Evolutionary conservation across 495 filamentous ascomycete species (phyloP).

Genomic region (Elaphomyces granulatus): DNA sequence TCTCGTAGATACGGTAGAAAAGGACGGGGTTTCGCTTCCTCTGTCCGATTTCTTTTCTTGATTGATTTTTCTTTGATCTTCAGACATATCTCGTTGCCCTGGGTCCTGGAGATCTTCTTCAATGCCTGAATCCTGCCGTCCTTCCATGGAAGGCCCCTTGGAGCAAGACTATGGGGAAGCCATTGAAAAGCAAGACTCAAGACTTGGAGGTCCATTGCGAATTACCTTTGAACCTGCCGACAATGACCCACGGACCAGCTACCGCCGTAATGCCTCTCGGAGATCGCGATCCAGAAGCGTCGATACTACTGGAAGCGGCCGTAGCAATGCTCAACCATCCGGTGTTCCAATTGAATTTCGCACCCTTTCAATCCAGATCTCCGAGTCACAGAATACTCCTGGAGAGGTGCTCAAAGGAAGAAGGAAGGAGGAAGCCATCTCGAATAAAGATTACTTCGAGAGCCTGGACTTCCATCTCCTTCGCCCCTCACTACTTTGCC

Average conservation of each 20-base stretch:
- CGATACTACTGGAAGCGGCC: not conserved
- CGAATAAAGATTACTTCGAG: slow-evolving; percentile 29
- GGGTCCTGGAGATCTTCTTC: no score
- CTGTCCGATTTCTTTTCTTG: no score
- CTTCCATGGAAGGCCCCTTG: no score
- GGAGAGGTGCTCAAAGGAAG: slow-evolving; percentile 9
- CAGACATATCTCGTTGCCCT: no score
- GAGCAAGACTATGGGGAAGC: no score
- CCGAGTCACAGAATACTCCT: slow-evolving; percentile 24
- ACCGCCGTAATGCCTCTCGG: not conserved
- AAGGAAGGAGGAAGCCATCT: slow-evolving; percentile 14
- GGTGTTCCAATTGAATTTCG: slow-evolving; percentile 21
- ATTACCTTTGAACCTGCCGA: not conserved
- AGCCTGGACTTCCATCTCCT: slow-evolving; percentile 26
- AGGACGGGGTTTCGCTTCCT: no score
- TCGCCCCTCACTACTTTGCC: slow-evolving; percentile 14
- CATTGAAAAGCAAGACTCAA: no score
- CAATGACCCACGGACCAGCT: not conserved
- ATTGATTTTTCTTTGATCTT: no score
- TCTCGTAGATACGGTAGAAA: no score
- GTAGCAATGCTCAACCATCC: not conserved
- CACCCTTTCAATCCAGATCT: slow-evolving; percentile 32
- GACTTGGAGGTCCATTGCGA: not conserved
- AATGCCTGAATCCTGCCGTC: no score
- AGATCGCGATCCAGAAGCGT: slow-evolving; percentile 1